Evolutionary conservation across 2,329 filamentous ascomycete genomes (phyloP).

Genomic region (Balansia obtecta): DNA sequence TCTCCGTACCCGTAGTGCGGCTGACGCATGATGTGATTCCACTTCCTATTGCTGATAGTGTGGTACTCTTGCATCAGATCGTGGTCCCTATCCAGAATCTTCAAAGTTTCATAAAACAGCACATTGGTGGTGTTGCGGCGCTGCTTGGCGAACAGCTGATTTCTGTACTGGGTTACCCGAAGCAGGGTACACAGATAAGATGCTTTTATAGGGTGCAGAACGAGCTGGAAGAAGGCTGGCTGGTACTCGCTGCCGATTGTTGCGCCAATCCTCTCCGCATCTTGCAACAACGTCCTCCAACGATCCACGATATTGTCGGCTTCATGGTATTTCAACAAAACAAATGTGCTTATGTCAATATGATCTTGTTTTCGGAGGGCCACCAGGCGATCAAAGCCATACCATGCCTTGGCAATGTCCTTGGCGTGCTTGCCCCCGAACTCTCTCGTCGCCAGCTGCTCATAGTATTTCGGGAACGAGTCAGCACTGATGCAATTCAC

Average conservation of each 20-base stretch:
- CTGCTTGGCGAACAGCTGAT: constrained; percentile 42
- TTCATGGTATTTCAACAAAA: constrained; percentile 46
- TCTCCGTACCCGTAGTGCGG: constrained; percentile 31
- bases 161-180: constrained; percentile 31
- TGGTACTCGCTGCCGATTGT: constrained; percentile 29
- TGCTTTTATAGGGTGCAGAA: constrained; percentile 47
- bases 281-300: constrained; percentile 35
- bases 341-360: constrained; percentile 43
- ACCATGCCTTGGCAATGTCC: constrained; percentile 35
- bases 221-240: constrained; percentile 46
- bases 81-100: constrained; percentile 39
- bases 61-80: constrained; percentile 39
- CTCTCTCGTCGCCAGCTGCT: constrained; percentile 34
- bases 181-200: constrained; percentile 40
- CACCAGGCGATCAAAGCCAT: constrained; percentile 35
- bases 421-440: constrained; percentile 34
- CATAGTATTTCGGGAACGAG: constrained; percentile 29
- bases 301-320: constrained; percentile 39
- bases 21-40: constrained; percentile 42
- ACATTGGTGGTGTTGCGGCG: constrained; percentile 43
- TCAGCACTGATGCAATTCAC: constrained; percentile 30
- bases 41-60: constrained; percentile 37
- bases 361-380: constrained; percentile 48
- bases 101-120: constrained; percentile 31
- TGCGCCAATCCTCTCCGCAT: constrained; percentile 32